phyloP scores from a whole-genome alignment of 768 basidiomycete species.

The Kwoniella botswanensis region DNA sequence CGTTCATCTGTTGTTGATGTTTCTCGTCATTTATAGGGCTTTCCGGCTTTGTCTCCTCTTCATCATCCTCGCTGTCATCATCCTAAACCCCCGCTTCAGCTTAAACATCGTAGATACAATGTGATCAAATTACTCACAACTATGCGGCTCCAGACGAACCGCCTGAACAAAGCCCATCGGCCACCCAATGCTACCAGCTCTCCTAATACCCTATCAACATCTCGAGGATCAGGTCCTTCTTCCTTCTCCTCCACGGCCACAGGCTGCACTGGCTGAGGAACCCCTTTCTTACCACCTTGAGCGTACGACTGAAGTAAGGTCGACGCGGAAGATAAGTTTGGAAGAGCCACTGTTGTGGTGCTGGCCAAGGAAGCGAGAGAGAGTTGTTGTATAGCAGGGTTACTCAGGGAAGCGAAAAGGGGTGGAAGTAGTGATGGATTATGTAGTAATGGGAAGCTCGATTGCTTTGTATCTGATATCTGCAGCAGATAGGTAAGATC shows the following conservation, averaged over 20 bases:
- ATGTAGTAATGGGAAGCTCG: slow-evolving; percentile 46
- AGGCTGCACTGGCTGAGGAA: slow-evolving; percentile 16
- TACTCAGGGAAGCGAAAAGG: slow-evolving; percentile 42
- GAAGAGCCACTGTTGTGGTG: slow-evolving; percentile 44
- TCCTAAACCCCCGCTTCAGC: slow-evolving; percentile 23
- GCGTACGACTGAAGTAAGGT: slow-evolving; percentile 53
- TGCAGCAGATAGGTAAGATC: slow-evolving; percentile 24
- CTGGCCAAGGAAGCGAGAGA: slow-evolving; percentile 43
- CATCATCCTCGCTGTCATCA: slow-evolving; percentile 19
- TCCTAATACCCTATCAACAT: slow-evolving; percentile 86
- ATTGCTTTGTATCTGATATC: slow-evolving; percentile 59
- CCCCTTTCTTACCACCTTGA: slow-evolving; percentile 39
- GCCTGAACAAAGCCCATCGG: slow-evolving; percentile 86
- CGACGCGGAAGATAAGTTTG: slow-evolving; percentile 50
- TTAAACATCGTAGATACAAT: too few relatives aligned
- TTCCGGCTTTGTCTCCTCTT: background rate
- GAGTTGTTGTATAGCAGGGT: slow-evolving; percentile 33
- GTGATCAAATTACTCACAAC: slow-evolving; percentile 61
- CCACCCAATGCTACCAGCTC: slow-evolving; percentile 89
- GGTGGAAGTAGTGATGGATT: slow-evolving; percentile 49
- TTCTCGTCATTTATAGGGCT: background rate
- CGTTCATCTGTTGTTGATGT: slow-evolving; percentile 19
- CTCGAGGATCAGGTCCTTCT: slow-evolving; percentile 75
- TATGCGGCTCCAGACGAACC: slow-evolving; percentile 78
- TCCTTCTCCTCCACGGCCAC: slow-evolving; percentile 40